Evolutionary conservation across 108 stramenopile genomes (phyloP), one percentile per base, ranked within the genome.

Genomic region (Fragilariopsis cylindrus): DNA sequence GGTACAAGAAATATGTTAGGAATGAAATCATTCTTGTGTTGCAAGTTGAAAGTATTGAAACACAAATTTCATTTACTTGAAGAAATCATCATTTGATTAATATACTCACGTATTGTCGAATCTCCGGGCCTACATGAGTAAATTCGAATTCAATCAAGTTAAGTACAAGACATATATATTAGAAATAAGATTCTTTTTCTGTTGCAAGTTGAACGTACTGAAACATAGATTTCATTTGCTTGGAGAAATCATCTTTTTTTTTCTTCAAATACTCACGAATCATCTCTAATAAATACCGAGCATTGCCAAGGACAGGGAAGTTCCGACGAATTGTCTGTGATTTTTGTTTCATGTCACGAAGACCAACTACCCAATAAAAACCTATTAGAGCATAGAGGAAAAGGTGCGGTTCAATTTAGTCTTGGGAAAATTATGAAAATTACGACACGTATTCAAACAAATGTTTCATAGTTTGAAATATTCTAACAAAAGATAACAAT

Each of bases 231-330:
- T n/a, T 53, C 4, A 19, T 57, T 40, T 53, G 4, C 8, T 56
- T 6, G 44, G 46, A 64, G 16, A 16, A n/a, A 13, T 16, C 70
- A 16, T 60, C 57, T 0, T 60, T 21, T 12, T n/a, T n/a, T 54
- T 19, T 19, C 19, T n/a, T n/a, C 53, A n/a, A 19, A 39, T 39
- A 30, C 15, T 6, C 30, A 72, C 77, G 82, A 60, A 96, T 86
- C 78, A 85, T 84, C 84, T 96, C 93, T 12, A 94, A 47, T 12
- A 94, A 41, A 72, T 94, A 95, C 9, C 96, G 77, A 56, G 94
- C 58, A 73, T 95, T 92, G 11, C 91, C 92, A 40, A 96, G 69
- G 4, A 96, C 88, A 2, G 96, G 96, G 76, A 87, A 96, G 71
- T 96, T 96, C 3, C 92, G 69, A 40, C 89, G 86, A 48, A 96